phyloP scores from a whole-genome alignment of 148 eudicot species.

The Chenopodium album region DNA sequence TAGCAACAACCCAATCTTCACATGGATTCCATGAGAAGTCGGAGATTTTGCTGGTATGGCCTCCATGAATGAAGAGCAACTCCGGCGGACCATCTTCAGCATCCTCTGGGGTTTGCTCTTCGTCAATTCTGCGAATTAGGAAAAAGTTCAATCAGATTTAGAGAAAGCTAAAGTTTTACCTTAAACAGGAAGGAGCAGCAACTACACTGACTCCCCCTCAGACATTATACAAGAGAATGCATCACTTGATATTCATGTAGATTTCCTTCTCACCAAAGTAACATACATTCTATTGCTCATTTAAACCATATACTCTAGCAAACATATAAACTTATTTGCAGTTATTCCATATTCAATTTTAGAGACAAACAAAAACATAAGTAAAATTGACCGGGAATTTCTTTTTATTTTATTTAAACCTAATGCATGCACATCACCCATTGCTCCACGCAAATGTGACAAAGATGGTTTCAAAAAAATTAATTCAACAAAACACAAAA shows the following conservation, averaged over 20 bases:
- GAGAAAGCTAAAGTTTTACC: not conserved
- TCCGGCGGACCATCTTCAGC: conserved; percentile 94
- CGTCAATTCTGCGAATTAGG: conserved; percentile 52
- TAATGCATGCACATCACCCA: not conserved
- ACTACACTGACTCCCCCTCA: not conserved
- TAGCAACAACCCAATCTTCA: conserved; percentile 89
- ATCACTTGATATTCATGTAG: not conserved
- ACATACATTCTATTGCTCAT: not conserved
- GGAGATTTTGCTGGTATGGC: conserved; percentile 86
- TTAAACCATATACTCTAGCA: not conserved
- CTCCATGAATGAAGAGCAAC: conserved; percentile 86
- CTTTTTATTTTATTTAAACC: no score
- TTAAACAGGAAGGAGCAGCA: not conserved
- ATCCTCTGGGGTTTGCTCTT: conserved; percentile 72
- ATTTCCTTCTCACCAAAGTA: not conserved
- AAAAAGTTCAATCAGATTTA: not conserved
- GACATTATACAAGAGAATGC: not conserved
- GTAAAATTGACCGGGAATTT: not conserved
- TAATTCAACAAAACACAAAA: not conserved
- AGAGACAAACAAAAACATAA: not conserved
- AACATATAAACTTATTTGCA: not conserved
- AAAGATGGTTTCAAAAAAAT: no score
- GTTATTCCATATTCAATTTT: not conserved
- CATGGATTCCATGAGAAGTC: conserved; percentile 96
- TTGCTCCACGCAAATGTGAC: not conserved